phyloP scores from a whole-genome alignment of 176 grass and related monocot species.

The Zea mays region Zm-B73-REFERENCE-NAM-5.0 NC_050101.1:145045501-145046000 shows the following conservation, averaged over 20 bases:
- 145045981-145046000: neutral
- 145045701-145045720: neutral
- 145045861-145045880: neutral
- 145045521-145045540: slow-evolving; percentile 25
- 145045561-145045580: neutral
- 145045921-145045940: slow-evolving; percentile 39
- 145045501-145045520: neutral
- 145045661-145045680: neutral
- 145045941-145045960: slow-evolving; percentile 13
- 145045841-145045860: slow-evolving; percentile 22
- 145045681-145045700: neutral
- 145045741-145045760: slow-evolving; percentile 12
- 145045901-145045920: slow-evolving; percentile 17
- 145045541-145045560: slow-evolving; percentile 27
- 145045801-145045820: neutral
- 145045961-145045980: neutral
- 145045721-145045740: neutral
- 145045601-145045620: neutral
- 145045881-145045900: neutral
- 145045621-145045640: neutral
- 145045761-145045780: slow-evolving; percentile 18
- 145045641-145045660: slow-evolving; percentile 5
- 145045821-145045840: neutral
- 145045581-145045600: neutral
- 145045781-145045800: slow-evolving; percentile 6